These are phyloP conservation scores for Naganishia albida DNA, from an alignment of 1,284 basidiomycete genomes.

Conservation along the genomic window DNA sequence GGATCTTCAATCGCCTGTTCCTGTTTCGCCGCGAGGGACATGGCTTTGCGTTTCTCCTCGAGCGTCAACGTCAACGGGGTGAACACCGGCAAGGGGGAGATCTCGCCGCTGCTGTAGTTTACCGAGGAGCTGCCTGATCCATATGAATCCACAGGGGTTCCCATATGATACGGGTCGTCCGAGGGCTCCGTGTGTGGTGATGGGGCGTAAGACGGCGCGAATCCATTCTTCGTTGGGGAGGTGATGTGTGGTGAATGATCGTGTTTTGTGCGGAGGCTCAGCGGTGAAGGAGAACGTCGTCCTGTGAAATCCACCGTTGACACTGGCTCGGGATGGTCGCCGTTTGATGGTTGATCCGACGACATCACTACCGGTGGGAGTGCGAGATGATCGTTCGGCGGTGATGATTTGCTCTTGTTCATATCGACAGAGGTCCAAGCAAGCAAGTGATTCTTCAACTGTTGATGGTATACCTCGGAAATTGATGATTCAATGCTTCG, in stretches of 20 bases:
- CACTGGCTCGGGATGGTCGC: neutral
- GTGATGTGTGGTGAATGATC: neutral
- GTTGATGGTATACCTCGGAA: no score
- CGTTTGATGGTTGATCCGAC: no score
- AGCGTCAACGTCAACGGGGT: slow-evolving; percentile 19
- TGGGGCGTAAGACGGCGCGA: neutral
- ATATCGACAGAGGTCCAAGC: no score
- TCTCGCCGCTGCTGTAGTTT: slow-evolving; percentile 5
- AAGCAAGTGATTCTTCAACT: no score
- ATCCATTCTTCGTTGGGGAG: slow-evolving; percentile 5
- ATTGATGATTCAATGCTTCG: no score
- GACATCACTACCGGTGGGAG: no score
- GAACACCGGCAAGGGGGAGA: slow-evolving; percentile 14
- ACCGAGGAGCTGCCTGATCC: neutral
- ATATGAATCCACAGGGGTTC: slow-evolving; percentile 13
- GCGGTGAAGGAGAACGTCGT: slow-evolving; percentile 17
- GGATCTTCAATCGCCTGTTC: slow-evolving; percentile 18
- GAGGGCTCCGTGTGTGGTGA: slow-evolving; percentile 1
- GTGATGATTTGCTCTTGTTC: no score
- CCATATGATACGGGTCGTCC: slow-evolving; percentile 12
- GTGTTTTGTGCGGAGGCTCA: slow-evolving; percentile 2
- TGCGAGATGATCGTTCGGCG: no score
- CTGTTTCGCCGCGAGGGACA: slow-evolving; percentile 14
- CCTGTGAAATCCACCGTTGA: slow-evolving; percentile 18
- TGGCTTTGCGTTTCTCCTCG: slow-evolving; percentile 22